phyloP scores from a whole-genome alignment of 805 yeast genomes.

The Saturnispora zaruensis region DNA sequence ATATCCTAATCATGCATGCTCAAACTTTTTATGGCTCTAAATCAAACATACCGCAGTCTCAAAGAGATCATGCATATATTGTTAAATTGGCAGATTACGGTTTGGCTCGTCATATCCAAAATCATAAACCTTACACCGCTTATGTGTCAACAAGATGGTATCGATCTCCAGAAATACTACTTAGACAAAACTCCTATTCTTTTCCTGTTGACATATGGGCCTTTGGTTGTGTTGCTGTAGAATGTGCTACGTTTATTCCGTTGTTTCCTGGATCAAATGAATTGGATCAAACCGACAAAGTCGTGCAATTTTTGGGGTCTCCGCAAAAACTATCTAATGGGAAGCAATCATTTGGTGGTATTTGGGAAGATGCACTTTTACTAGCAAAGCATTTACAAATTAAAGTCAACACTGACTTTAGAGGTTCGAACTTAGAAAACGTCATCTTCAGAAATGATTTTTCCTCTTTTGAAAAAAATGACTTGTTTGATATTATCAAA shows the following conservation, averaged over 20 bases:
- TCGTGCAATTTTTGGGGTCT: constrained; percentile 62
- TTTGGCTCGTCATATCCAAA: constrained; percentile 52
- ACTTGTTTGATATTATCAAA: constrained; percentile 35
- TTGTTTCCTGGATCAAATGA: constrained; percentile 79
- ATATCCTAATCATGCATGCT: constrained; percentile 62
- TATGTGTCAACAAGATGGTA: constrained; percentile 85
- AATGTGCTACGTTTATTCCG: constrained; percentile 64
- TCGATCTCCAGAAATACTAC: constrained; percentile 70
- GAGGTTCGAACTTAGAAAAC: constrained; percentile 40
- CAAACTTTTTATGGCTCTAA: constrained; percentile 42
- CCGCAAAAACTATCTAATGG: constrained; percentile 37
- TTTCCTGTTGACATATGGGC: constrained; percentile 81
- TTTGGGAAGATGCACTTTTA: constrained; percentile 55
- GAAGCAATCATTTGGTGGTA: constrained; percentile 51
- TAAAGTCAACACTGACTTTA: constrained; percentile 17
- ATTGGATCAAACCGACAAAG: constrained; percentile 66
- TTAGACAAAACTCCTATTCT: constrained; percentile 54
- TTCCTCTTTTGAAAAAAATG: constrained; percentile 26
- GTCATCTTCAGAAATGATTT: constrained; percentile 40
- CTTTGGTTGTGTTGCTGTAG: constrained; percentile 71
- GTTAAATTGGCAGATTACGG: constrained; percentile 79
- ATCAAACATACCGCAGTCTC: constrained; percentile 33
- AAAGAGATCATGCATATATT: constrained; percentile 40
- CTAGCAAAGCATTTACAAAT: constrained; percentile 38
- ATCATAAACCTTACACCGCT: constrained; percentile 53